A percentile compares a stretch with the other conserved stretches of the same genome.
Evolutionary conservation across 169 alveolate species (phyloP).

Genomic region (Plasmodium billcollinsi): DNA sequence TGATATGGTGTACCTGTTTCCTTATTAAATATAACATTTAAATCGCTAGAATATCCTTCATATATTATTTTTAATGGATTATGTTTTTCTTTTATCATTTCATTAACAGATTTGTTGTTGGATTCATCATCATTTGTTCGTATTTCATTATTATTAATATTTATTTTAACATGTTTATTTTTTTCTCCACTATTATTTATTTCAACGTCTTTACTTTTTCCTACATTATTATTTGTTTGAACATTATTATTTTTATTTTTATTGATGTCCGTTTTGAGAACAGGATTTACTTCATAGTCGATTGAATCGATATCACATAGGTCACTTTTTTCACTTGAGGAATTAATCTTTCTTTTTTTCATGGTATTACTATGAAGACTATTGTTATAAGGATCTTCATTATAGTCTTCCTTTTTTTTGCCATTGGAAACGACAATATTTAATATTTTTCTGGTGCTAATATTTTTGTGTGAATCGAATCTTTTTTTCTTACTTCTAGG

Average conservation of each 20-base stretch:
- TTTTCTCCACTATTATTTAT: too few relatives aligned
- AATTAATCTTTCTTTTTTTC: conserved; percentile 2
- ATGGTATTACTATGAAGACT: neutral
- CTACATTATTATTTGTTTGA: too few relatives aligned
- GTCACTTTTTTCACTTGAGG: conserved; percentile 13
- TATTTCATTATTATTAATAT: neutral
- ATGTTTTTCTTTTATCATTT: conserved; percentile 52
- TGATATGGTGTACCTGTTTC: conserved; percentile 21
- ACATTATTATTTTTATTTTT: neutral
- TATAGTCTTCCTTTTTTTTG: too few relatives aligned
- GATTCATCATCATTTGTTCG: neutral
- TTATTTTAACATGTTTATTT: too few relatives aligned
- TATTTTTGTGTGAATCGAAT: conserved; percentile 2
- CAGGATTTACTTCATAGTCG: conserved; percentile 75
- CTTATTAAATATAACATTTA: conserved; percentile 56
- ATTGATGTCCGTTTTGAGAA: conserved; percentile 25
- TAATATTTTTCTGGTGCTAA: conserved; percentile 31
- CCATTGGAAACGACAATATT: too few relatives aligned
- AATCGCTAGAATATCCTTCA: conserved; percentile 65
- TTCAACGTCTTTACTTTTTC: too few relatives aligned
- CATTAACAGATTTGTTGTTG: conserved; percentile 19
- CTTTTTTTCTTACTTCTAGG: conserved; percentile 31
- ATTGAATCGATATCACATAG: neutral
- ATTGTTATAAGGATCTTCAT: too few relatives aligned
- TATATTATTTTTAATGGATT: conserved; percentile 41